Evolutionary conservation across 192 early-diverging fungal species (phyloP).

Genomic region (Nowakowskiella sp.): DNA sequence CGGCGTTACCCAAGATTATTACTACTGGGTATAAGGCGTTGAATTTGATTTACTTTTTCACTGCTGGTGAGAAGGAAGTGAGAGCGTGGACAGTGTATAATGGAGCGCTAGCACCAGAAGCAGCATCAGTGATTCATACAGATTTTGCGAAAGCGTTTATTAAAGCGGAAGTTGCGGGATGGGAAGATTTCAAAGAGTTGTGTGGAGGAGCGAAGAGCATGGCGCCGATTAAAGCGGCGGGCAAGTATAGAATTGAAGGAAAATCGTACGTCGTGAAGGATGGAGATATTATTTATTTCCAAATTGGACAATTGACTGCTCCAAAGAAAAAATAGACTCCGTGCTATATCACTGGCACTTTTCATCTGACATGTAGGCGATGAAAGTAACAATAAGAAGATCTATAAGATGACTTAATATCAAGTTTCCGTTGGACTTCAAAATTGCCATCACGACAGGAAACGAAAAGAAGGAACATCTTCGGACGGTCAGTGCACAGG

Average conservation of each 20-base stretch:
- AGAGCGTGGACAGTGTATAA: constrained; percentile 86
- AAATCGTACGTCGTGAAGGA: constrained; percentile 88
- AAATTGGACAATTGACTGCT: too few relatives aligned
- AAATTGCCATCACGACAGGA: too few relatives aligned
- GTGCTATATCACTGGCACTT: too few relatives aligned
- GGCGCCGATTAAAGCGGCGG: constrained; percentile 74
- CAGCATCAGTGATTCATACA: constrained; percentile 88
- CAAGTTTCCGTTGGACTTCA: too few relatives aligned
- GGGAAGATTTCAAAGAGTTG: constrained; percentile 70
- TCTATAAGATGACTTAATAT: too few relatives aligned
- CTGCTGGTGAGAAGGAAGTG: constrained; percentile 84
- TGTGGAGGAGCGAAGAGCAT: constrained; percentile 79
- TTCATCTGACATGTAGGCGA: too few relatives aligned
- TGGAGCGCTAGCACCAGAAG: constrained; percentile 78
- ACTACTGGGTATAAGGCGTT: constrained; percentile 83
- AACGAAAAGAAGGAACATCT: too few relatives aligned
- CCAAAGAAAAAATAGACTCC: too few relatives aligned
- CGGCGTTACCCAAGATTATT: constrained; percentile 85
- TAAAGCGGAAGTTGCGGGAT: constrained; percentile 66
- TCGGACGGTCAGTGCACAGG: too few relatives aligned
- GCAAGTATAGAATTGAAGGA: constrained; percentile 86
- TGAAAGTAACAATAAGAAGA: too few relatives aligned
- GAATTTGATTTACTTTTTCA: constrained; percentile 88
- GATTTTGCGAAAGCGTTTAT: constrained; percentile 84
- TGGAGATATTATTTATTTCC: constrained; percentile 71